These are phyloP conservation scores for Kurtzmaniella quercitrusa DNA, from an alignment of 1,139 yeast genomes.

Conservation along the genomic window DNA sequence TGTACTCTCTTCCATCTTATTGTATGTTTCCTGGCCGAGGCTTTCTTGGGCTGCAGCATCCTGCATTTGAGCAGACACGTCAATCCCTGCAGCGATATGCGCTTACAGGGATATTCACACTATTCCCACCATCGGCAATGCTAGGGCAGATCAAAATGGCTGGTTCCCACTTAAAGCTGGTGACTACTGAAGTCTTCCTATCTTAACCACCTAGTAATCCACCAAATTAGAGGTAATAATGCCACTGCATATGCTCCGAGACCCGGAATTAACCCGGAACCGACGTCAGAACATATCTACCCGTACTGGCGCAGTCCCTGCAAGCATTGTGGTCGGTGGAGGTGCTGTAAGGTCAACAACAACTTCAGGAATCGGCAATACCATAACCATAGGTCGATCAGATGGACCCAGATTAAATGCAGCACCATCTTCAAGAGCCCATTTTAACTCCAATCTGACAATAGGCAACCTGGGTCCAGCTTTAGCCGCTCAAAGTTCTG, in stretches of 20 bases:
- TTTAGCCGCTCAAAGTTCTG: background rate
- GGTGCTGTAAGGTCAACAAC: constrained; percentile 5
- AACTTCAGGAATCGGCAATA: constrained; percentile 10
- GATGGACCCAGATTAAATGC: background rate
- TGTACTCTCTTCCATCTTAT: too few relatives aligned
- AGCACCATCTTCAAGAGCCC: background rate
- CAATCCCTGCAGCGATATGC: too few relatives aligned
- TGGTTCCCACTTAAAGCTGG: background rate
- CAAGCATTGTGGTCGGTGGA: constrained; percentile 1
- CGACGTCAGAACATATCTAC: background rate
- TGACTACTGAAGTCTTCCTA: background rate
- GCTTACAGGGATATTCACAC: too few relatives aligned
- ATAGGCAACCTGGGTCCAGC: background rate
- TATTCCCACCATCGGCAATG: too few relatives aligned
- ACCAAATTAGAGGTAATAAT: background rate
- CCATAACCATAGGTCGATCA: constrained; percentile 15
- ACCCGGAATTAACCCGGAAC: background rate
- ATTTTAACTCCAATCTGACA: background rate
- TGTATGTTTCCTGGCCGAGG: too few relatives aligned
- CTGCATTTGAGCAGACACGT: too few relatives aligned
- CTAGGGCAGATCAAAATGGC: background rate
- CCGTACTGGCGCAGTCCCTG: background rate
- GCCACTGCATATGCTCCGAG: background rate
- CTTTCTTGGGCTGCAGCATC: too few relatives aligned
- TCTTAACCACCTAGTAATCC: background rate